A percentile compares a stretch with the other conserved stretches of the same genome.
phyloP scores from a whole-genome alignment of 768 basidiomycete genomes.

The Lactarius akahatsu region DNA sequence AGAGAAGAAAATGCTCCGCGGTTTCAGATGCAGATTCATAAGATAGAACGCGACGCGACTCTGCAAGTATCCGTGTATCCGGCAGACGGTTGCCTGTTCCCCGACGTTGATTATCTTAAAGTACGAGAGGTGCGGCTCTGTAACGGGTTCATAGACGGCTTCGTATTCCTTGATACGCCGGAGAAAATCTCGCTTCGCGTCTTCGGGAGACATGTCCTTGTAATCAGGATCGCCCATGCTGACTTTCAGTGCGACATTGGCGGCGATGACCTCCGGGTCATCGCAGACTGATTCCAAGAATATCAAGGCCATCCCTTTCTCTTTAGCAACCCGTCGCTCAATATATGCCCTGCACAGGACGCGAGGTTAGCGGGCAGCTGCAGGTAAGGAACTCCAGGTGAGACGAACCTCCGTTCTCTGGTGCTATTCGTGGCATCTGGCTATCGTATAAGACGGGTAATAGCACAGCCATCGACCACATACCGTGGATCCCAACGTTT shows the following conservation, averaged over 20 bases:
- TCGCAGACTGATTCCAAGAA: conserved; percentile 96
- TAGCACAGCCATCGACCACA: conserved; percentile 22
- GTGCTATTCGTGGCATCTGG: conserved; percentile 97
- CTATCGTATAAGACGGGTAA: conserved; percentile 10
- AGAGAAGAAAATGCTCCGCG: conserved; percentile 94
- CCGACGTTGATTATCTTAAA: conserved; percentile 93
- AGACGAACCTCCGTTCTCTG: conserved; percentile 58
- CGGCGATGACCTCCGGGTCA: conserved; percentile 90
- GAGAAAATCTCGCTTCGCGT: conserved; percentile 87
- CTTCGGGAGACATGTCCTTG: conserved; percentile 79
- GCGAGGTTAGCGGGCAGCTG: neutral
- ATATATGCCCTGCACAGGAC: conserved; percentile 65
- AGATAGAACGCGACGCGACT: conserved; percentile 97
- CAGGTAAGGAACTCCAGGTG: neutral
- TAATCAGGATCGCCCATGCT: conserved; percentile 98
- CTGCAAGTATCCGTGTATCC: conserved; percentile 93
- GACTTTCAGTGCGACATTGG: conserved; percentile 96
- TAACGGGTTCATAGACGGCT: conserved; percentile 91
- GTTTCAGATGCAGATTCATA: conserved; percentile 97
- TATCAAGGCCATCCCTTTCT: conserved; percentile 83
- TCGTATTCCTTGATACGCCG: conserved; percentile 93
- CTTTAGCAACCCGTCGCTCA: conserved; percentile 76
- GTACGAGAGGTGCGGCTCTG: conserved; percentile 87
- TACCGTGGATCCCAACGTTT: conserved; percentile 97
- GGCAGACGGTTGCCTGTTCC: conserved; percentile 76